These are phyloP conservation scores for Kluyveromyces marxianus DNA, from an alignment of 1,139 yeast genomes.

Conservation along the genomic window DNA sequence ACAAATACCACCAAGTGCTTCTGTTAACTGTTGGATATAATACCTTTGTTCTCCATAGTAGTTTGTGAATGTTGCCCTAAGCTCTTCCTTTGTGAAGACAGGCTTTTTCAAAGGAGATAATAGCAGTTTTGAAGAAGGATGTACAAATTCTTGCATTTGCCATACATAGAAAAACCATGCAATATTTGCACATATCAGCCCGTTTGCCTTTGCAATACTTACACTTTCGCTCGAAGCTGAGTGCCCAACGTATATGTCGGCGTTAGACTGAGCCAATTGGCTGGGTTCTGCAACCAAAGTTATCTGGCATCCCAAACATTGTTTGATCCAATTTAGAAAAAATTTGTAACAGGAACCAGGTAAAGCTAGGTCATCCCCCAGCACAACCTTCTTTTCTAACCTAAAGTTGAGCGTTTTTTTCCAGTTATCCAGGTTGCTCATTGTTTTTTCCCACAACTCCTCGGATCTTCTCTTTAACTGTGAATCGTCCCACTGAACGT, in stretches of 20 bases:
- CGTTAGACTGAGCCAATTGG: slow-evolving; percentile 20
- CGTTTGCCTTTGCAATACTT: slow-evolving; percentile 31
- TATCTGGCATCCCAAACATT: slow-evolving; percentile 35
- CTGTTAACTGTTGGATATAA: slow-evolving; percentile 59
- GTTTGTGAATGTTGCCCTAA: slow-evolving; percentile 62
- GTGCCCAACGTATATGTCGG: slow-evolving; percentile 61
- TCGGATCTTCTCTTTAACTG: slow-evolving; percentile 14
- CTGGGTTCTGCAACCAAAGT: slow-evolving; percentile 25
- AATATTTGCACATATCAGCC: slow-evolving; percentile 52
- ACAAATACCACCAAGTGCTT: slow-evolving; percentile 67
- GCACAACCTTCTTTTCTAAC: slow-evolving; percentile 1
- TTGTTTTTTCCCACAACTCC: slow-evolving; percentile 20
- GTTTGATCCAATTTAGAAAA: slow-evolving; percentile 31
- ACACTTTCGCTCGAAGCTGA: slow-evolving; percentile 53
- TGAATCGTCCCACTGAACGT: slow-evolving; percentile 10
- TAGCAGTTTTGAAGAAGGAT: slow-evolving; percentile 51
- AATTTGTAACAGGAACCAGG: slow-evolving; percentile 28
- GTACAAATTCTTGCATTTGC: slow-evolving; percentile 46
- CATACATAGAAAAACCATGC: slow-evolving; percentile 70
- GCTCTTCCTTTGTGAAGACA: slow-evolving; percentile 44
- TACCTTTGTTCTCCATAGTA: slow-evolving; percentile 78
- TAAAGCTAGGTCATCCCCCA: slow-evolving; percentile 29
- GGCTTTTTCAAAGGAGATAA: slow-evolving; percentile 62
- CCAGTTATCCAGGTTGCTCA: slow-evolving; percentile 14
- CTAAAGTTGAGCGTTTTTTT: slow-evolving; percentile 20